Conservation (phyloP, 2,329 filamentous ascomycete species). For the Fusarium palustre region DNA sequence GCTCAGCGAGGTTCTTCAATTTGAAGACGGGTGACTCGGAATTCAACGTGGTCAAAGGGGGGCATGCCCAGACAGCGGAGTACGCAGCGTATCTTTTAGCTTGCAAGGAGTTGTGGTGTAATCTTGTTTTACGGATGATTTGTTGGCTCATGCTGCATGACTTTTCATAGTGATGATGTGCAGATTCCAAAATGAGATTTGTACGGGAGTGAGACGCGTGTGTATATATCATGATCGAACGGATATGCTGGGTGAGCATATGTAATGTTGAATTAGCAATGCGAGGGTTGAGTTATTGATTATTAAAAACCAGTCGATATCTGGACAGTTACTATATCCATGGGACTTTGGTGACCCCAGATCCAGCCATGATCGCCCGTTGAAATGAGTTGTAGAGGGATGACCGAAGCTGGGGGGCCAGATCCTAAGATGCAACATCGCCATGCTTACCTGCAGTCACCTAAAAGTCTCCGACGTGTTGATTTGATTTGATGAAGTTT, state of each 20-base stretch:
- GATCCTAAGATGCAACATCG: conserved; percentile 1
- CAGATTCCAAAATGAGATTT: conserved; percentile 12
- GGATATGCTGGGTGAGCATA: neutral
- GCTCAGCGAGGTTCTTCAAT: conserved; percentile 1
- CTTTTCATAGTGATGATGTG: conserved; percentile 10
- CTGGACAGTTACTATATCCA: neutral
- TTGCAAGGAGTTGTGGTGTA: conserved; percentile 10
- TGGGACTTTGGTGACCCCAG: neutral
- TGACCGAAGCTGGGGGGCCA: neutral
- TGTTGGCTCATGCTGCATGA: conserved; percentile 23
- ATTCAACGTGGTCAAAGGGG: conserved; percentile 9
- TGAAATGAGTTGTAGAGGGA: neutral
- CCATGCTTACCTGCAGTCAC: neutral
- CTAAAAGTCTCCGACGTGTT: neutral
- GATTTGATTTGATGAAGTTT: neutral
- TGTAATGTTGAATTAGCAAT: neutral
- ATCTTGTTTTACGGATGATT: conserved; percentile 19
- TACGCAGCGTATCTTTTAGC: conserved; percentile 2
- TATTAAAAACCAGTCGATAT: neutral
- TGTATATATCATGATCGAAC: conserved; percentile 9
- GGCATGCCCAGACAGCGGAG: neutral
- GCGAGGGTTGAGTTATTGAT: neutral
- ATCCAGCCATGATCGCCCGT: neutral
- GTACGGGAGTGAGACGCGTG: conserved; percentile 6
- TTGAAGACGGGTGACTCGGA: conserved; percentile 11